Percentiles rank a stretch among this genome's conserved stretches.
Conservation (phyloP, 306 rosid genomes). For the Prunus persica region DNA sequence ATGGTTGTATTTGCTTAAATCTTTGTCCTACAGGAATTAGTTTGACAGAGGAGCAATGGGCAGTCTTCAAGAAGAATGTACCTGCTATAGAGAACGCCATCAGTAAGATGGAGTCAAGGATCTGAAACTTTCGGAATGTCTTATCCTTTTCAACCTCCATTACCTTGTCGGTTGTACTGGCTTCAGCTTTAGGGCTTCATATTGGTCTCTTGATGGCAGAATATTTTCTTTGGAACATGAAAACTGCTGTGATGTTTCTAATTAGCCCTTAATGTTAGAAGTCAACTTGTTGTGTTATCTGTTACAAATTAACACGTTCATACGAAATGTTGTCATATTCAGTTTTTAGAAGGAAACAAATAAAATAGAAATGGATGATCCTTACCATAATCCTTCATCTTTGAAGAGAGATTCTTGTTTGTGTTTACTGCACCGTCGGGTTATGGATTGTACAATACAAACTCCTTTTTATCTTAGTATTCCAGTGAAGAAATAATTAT, state of each 20-base stretch:
- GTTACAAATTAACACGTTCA: no score
- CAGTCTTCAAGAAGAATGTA: conserved; percentile 58
- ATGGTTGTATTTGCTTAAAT: background rate
- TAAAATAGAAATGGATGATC: background rate
- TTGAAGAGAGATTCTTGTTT: background rate
- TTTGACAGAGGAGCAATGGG: conserved; percentile 90
- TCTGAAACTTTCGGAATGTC: conserved; percentile 18
- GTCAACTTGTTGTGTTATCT: background rate
- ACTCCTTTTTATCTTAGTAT: background rate
- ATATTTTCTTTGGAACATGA: conserved; percentile 24
- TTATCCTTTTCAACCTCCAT: background rate
- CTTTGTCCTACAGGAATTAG: conserved; percentile 71
- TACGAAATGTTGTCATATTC: no score
- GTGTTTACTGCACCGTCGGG: no score
- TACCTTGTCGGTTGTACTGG: conserved; percentile 12
- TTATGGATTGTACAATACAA: no score
- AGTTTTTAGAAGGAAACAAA: background rate
- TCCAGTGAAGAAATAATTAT: no score
- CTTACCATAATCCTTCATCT: background rate
- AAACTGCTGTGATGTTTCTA: background rate
- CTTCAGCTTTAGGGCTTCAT: conserved; percentile 9
- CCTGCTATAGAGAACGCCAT: conserved; percentile 84
- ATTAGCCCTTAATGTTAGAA: background rate
- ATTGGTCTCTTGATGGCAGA: conserved; percentile 17
- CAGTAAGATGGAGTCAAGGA: conserved; percentile 56